phyloP scores from a whole-genome alignment of 192 early-diverging fungal genomes.

The Coemansia erecta region DNA sequence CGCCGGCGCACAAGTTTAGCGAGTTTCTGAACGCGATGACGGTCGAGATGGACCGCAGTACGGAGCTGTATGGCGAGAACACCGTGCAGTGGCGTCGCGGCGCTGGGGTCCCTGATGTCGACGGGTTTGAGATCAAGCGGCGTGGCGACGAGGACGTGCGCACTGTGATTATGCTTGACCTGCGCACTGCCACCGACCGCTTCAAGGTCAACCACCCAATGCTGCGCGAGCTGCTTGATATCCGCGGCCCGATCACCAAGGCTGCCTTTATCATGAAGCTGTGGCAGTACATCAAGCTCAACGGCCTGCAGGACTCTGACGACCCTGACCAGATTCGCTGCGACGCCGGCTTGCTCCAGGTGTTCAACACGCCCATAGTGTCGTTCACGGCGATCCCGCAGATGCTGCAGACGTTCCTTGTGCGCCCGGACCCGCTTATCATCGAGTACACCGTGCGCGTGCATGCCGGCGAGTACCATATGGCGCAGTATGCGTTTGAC shows the following conservation, averaged over 20 bases:
- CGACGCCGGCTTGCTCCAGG: conserved; percentile 69
- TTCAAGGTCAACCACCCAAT: conserved; percentile 71
- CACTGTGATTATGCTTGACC: conserved; percentile 72
- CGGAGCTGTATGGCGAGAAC: conserved; percentile 68
- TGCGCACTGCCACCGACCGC: conserved; percentile 76
- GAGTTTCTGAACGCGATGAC: conserved; percentile 80
- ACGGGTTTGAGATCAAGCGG: conserved; percentile 94
- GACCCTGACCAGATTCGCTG: conserved; percentile 86
- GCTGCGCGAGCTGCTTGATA: conserved; percentile 73
- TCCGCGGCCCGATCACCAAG: conserved; percentile 55
- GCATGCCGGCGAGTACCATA: conserved; percentile 67
- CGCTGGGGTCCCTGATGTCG: conserved; percentile 34
- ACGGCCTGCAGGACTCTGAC: conserved; percentile 87
- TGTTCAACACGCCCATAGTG: conserved; percentile 65
- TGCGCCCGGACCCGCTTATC: conserved; percentile 81
- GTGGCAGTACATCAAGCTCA: conserved; percentile 95
- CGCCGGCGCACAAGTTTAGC: conserved; percentile 75
- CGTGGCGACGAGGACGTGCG: conserved; percentile 83
- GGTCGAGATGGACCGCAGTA: conserved; percentile 81
- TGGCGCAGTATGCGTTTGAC: conserved; percentile 81
- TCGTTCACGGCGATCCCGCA: conserved; percentile 82
- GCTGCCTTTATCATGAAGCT: conserved; percentile 73
- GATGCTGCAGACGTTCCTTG: conserved; percentile 69
- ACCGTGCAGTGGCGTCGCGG: conserved; percentile 46
- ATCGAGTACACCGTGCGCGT: conserved; percentile 88